phyloP scores from a whole-genome alignment of 768 basidiomycete genomes.

The Panaeolus papilionaceus region DNA sequence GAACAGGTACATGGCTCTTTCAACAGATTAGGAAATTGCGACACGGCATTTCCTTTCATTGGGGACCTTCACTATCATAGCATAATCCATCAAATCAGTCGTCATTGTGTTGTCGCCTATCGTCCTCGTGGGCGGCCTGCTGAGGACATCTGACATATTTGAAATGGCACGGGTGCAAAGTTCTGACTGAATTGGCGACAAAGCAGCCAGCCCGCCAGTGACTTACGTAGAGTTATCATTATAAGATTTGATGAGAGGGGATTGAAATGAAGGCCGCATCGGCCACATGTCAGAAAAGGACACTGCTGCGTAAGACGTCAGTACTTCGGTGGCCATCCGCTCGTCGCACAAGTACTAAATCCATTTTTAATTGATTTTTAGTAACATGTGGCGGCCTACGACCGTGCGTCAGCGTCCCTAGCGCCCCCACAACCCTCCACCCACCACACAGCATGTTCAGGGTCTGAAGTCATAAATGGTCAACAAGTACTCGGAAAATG shows the following conservation, averaged over 20 bases:
- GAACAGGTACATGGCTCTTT: background rate
- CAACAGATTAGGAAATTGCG: background rate
- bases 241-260: background rate
- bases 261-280: constrained; percentile 10
- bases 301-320: background rate
- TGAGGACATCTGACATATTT: background rate
- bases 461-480: background rate
- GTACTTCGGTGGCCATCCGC: background rate
- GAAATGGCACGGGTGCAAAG: background rate
- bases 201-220: background rate
- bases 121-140: background rate
- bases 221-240: constrained; percentile 8
- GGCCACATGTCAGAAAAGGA: constrained; percentile 1
- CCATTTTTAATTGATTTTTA: background rate
- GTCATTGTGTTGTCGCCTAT: constrained; percentile 8
- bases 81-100: background rate
- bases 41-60: constrained; percentile 2
- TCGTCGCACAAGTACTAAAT: background rate
- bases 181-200: background rate
- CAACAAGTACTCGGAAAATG: too few relatives aligned
- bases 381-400: background rate
- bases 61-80: background rate
- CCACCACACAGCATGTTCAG: constrained; percentile 3
- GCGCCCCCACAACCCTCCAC: constrained; percentile 9
- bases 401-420: background rate